Evolutionary conservation across 768 basidiomycete genomes (phyloP), one percentile per base, ranked within the genome.

Genomic region (Tricholoma sp.): DNA sequence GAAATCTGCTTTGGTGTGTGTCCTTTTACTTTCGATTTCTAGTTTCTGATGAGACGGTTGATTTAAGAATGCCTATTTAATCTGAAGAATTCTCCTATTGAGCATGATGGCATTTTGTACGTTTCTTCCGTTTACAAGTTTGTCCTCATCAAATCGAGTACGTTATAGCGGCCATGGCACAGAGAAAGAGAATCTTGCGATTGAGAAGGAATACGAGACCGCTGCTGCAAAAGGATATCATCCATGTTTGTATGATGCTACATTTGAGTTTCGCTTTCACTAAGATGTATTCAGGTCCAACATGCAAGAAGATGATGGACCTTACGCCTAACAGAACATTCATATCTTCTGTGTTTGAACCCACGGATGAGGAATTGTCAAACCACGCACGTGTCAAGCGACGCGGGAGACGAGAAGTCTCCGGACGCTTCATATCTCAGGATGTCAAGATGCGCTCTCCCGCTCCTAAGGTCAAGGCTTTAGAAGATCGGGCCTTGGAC

Each of bases 231-330:
- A 81, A 66, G 84, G 83, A 15, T 72, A 76, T 37, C 77, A 83
- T 47, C 85, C 83, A 52, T 86, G 85, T 84, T 50, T 44, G 79
- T 71, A 2, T 50, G 28, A 34, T 47, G 9, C 52, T 24, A 31
- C 41, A 29, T 20, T 33, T 37, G 1, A 60, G 15, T 9, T 11
- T 34, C 10, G 5, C 8, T 20, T 33, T 37, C 49, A 7, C n/a
- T 51, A 17, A 52, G 47, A 45, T 53, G 15, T 29, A 15, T 5
- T 34, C 6, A 86, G 85, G 88, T 66, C 86, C 85, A 7, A 81
- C 74, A 1, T 94, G 91, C 70, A 82, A 84, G 64, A 78, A 77
- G 62, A 84, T 85, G 76, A 77, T 80, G 53, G 82, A 88, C 58
- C 72, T 82, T 15, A 70, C 71, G 7, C 69, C 73, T 8, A 68